These are phyloP conservation scores for Pythium monospermum DNA, from an alignment of 352 stramenopile genomes.

Conservation along the genomic window DNA sequence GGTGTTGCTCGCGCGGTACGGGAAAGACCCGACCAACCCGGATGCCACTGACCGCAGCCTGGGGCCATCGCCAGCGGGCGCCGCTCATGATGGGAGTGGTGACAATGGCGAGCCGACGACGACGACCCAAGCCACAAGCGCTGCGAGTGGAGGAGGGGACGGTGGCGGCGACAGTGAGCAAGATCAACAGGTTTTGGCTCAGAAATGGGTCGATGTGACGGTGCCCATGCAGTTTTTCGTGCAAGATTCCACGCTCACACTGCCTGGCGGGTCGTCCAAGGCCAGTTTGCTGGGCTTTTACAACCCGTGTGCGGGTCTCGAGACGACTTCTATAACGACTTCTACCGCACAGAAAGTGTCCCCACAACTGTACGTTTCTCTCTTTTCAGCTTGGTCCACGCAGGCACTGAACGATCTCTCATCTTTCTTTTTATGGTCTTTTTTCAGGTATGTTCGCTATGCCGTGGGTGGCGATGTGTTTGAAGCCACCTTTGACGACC, in stretches of 20 bases:
- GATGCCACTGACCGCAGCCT: slow-evolving; percentile 28
- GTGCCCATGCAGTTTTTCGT: slow-evolving; percentile 80
- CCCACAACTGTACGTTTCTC: slow-evolving; percentile 55
- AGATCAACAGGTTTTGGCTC: slow-evolving; percentile 21
- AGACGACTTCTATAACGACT: slow-evolving; percentile 34
- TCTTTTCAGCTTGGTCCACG: background rate
- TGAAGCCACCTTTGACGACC: slow-evolving; percentile 76
- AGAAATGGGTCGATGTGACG: slow-evolving; percentile 75
- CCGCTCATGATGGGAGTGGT: too few species aligned
- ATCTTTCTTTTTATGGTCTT: slow-evolving; percentile 3
- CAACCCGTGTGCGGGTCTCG: slow-evolving; percentile 63
- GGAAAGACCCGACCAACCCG: slow-evolving; percentile 59
- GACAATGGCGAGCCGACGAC: too few species aligned
- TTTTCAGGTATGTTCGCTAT: slow-evolving; percentile 70
- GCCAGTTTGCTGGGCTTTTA: slow-evolving; percentile 74
- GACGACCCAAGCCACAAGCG: background rate
- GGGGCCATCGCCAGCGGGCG: background rate
- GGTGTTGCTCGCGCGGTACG: slow-evolving; percentile 71
- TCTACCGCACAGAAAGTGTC: slow-evolving; percentile 22
- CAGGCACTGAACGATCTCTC: background rate
- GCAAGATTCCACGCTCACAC: slow-evolving; percentile 52
- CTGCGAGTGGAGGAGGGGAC: too few species aligned
- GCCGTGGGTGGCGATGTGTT: slow-evolving; percentile 66
- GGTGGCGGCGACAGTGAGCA: slow-evolving; percentile 22
- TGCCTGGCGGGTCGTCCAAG: slow-evolving; percentile 51